Base-by-base conservation (phyloP, 495 filamentous ascomycete genomes). In the Aspergillus leporis region DNA sequence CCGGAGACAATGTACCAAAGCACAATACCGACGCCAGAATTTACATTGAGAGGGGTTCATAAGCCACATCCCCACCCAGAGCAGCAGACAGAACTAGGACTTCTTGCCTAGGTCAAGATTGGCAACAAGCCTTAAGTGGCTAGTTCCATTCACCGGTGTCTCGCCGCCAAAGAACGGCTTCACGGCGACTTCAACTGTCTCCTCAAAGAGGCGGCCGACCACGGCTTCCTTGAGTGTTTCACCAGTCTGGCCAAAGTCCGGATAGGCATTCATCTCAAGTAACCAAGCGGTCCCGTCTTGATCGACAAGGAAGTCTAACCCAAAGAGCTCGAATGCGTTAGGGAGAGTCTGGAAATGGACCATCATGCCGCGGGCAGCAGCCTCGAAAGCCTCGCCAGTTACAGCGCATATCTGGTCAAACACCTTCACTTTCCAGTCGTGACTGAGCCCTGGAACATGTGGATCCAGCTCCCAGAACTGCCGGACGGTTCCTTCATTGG, bases 181-280 rank as follows among this genome's bases (percentile, higher is more conserved):
- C 1, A 93, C 85, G 28, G 79, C 90, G 61, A 82, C 72, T 53
- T 83, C 78, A 14, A 96, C 81, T 21, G 88, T 87, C 46, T 81
- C 88, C 64, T 85, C 81, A 79, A 93, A 92, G 56, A 98, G 74
- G 30, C 87, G 88, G 5, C 75, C 79, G 13, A 98, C 86, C 54
- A 97, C 71, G 31, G 59, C 58, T 5, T 76, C 81, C 64, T 77
- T 86, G 57, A 91, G 70, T 50, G 87, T 83, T 12, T 83, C 85
- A 3, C 94, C 93, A 13, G 91, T 96, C 83, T 97, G 93, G 66
- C 72, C 84, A 66, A 97, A 97, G 73, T 98, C 94, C 47, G 94
- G 94, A 71, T 93, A 98, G 0, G 93, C 89, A 74, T 98, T 98
- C n/a, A 96, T 82, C 78, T 98, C 94, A 52, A 98, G 71, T 66